Evolutionary conservation across 148 eudicot species (phyloP).

Genomic region (Fagopyrum homotropicum): DNA sequence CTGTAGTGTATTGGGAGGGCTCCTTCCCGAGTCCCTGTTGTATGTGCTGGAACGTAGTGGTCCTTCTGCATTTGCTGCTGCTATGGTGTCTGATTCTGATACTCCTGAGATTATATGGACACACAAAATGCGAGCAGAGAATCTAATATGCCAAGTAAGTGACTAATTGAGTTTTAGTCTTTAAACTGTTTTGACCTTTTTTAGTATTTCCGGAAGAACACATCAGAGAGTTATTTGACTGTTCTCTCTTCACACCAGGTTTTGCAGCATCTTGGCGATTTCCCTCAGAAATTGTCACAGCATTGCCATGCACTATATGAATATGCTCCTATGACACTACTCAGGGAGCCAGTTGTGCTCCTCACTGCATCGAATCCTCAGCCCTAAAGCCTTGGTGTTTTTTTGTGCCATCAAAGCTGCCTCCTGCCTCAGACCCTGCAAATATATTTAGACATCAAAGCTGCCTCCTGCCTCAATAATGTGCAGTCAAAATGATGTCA

Average conservation of each 20-base stretch:
- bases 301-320: constrained; percentile 94
- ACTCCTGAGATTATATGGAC: constrained; percentile 99
- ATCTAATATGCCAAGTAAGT: constrained; percentile 88
- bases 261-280: constrained; percentile 98
- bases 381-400: too few species aligned
- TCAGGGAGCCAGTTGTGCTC: too few species aligned
- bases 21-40: constrained; percentile 89
- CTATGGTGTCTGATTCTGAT: constrained; percentile 98
- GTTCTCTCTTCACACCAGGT: constrained; percentile 40
- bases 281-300: constrained; percentile 92
- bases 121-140: constrained; percentile 98
- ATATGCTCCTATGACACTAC: constrained; percentile 99
- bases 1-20: constrained; percentile 96
- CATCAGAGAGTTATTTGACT: not conserved
- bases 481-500: too few species aligned
- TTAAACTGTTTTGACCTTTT: not conserved
- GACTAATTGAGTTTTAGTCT: constrained; percentile 7
- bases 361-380: too few species aligned
- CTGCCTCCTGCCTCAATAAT: too few species aligned
- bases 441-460: too few species aligned
- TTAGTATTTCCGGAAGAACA: not conserved
- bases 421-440: too few species aligned
- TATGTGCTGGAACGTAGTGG: constrained; percentile 98
- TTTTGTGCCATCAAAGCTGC: too few species aligned
- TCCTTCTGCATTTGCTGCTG: constrained; percentile 91